phyloP scores from a whole-genome alignment of 1,284 basidiomycete species.

The Limonomyces culmigenus region DNA sequence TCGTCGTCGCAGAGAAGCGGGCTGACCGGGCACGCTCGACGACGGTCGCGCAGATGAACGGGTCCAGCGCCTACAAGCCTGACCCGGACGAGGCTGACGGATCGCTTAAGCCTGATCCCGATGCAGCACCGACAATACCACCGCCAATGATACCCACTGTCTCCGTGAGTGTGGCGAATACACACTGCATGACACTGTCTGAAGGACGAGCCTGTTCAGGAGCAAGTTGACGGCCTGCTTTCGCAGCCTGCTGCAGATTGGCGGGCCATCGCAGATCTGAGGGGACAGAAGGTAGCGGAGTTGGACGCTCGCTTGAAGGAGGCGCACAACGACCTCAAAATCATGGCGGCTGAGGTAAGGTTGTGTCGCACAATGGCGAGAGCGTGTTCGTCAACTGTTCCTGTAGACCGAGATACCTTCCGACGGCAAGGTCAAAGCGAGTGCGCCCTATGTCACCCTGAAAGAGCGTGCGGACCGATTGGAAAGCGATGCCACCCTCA shows the following conservation, averaged over 20 bases:
- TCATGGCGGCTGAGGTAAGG: not conserved
- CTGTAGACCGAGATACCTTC: too few species aligned
- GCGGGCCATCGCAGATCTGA: constrained; percentile 19
- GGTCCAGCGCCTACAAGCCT: not conserved
- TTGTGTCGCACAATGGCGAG: not conserved
- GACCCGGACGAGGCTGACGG: too few species aligned
- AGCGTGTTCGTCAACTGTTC: not conserved
- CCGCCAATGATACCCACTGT: not conserved
- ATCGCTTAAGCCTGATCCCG: too few species aligned
- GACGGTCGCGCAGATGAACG: not conserved
- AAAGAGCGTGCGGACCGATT: constrained; percentile 25
- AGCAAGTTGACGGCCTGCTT: too few species aligned
- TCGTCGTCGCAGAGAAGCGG: constrained; percentile 51
- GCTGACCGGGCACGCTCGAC: constrained; percentile 54
- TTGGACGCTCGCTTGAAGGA: too few species aligned
- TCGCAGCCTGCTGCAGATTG: too few species aligned
- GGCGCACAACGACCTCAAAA: too few species aligned
- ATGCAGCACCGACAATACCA: not conserved
- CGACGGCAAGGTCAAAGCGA: constrained; percentile 13
- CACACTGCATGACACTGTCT: constrained; percentile 7
- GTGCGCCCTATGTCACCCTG: constrained; percentile 30
- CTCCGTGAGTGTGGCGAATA: not conserved
- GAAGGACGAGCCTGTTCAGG: too few species aligned
- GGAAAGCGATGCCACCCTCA: too few species aligned
- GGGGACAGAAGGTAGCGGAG: constrained; percentile 25